Base-by-base conservation (phyloP, 495 filamentous ascomycete genomes). In the Daldinia vernicosa region DNA sequence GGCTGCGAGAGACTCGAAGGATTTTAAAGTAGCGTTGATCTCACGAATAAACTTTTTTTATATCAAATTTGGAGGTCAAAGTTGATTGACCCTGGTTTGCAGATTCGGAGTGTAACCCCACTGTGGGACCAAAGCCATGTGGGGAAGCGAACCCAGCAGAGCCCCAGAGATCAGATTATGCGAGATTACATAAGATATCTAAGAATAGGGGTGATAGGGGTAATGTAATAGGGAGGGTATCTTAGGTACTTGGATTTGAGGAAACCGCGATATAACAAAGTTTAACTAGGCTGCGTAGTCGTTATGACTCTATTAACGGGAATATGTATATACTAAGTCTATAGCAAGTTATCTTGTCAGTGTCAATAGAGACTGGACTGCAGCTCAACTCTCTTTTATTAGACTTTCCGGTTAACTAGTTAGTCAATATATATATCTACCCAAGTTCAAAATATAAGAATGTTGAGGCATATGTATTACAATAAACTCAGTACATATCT, bases 91-190 rank as follows among this genome's bases (percentile, higher is more conserved):
- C 27, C 53, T 35, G 15, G 53, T 19, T 17, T 56, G 53, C 53
- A 56, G 53, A 35, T 56, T 56, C 11, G 53, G 53, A 56, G 53
- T 35, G 28, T 17, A 56, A 56, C 53, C 53, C 53, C 53, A 56
- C 53, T 56, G 53, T 24, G 53, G 53, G 53, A 35, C 24, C 50
- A 28, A 30, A 53, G 50, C 50, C 50, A 53, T 26, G 50, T 53
- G 50, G 50, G 50, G 50, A 27, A 53, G 50, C 14, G n/a, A 27
- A 4, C 27, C 22, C 26, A 53, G 50, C 50, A 53, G 24, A 53
- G 50, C 50, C 50, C 50, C 50, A 28, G 47, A 52, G n/a, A 22
- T 47, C n/a, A 47, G 43, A 47, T 19, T 45, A 45, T 45, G 40
- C 43, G 24, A 24, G 26, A 53, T 53, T 53, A 53, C 50, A 53